phyloP scores from a whole-genome alignment of 306 rosid species.

The Cucurbita ficifolia region DNA sequence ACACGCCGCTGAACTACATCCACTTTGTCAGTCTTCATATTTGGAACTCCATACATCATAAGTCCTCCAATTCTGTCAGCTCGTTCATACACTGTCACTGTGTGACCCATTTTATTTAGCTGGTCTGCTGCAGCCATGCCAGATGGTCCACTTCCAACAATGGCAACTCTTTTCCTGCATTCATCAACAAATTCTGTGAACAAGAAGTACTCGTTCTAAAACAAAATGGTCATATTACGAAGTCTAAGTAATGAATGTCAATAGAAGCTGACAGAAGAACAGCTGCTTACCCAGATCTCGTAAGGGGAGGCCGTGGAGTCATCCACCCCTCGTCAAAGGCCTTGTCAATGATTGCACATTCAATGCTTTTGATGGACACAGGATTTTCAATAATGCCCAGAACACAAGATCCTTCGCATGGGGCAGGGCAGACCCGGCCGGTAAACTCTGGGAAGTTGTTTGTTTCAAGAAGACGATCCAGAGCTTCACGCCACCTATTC shows the following conservation, averaged over 20 bases:
- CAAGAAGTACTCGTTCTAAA: background rate
- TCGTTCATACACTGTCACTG: conserved; percentile 49
- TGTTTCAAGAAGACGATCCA: conserved; percentile 90
- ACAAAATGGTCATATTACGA: background rate
- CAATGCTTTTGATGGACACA: conserved; percentile 84
- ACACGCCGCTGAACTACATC: conserved; percentile 85
- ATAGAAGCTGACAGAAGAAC: background rate
- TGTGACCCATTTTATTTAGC: conserved; percentile 78
- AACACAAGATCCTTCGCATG: conserved; percentile 97
- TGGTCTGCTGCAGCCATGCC: conserved; percentile 99
- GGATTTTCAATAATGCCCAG: conserved; percentile 77
- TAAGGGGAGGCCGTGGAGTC: conserved; percentile 81
- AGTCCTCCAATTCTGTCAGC: conserved; percentile 72
- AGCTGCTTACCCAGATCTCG: conserved; percentile 65
- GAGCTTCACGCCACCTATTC: conserved; percentile 93
- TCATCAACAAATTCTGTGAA: background rate
- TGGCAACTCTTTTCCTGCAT: conserved; percentile 72
- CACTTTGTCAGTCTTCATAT: conserved; percentile 73
- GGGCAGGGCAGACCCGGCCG: conserved; percentile 98
- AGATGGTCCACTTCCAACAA: conserved; percentile 93
- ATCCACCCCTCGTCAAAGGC: conserved; percentile 99
- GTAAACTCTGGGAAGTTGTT: conserved; percentile 98
- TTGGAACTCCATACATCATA: conserved; percentile 99
- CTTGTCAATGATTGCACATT: conserved; percentile 96
- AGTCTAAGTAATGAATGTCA: background rate